Evolutionary conservation across 176 grass and related monocot genomes (phyloP).

Genomic region (Raddia distichophylla): DNA sequence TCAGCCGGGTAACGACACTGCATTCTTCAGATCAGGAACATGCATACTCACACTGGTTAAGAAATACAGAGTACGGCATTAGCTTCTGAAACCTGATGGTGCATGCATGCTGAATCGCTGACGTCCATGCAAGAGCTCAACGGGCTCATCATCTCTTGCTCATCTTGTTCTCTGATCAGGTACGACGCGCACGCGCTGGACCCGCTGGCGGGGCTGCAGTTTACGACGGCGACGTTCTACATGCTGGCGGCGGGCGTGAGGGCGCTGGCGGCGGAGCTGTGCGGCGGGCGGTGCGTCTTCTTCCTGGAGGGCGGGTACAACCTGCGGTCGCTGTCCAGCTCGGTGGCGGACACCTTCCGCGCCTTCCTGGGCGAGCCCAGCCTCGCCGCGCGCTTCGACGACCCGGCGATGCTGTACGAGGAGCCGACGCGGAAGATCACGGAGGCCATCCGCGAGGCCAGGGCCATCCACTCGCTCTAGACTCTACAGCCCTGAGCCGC

Average conservation of each 20-base stretch:
- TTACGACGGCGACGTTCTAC: slow-evolving; percentile 91
- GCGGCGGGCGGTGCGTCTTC: slow-evolving; percentile 83
- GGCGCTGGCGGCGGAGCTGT: slow-evolving; percentile 73
- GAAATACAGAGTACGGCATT: no score
- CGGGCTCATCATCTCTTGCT: not conserved
- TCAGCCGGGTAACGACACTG: slow-evolving; percentile 69
- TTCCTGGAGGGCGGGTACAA: slow-evolving; percentile 98
- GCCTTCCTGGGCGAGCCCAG: slow-evolving; percentile 81
- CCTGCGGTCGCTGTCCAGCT: slow-evolving; percentile 82
- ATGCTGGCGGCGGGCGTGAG: slow-evolving; percentile 76
- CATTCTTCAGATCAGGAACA: not conserved
- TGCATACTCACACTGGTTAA: not conserved
- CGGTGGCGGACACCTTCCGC: slow-evolving; percentile 71
- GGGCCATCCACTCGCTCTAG: slow-evolving; percentile 73
- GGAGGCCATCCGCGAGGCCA: slow-evolving; percentile 65
- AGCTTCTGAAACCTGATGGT: slow-evolving; percentile 18
- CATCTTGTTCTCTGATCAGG: slow-evolving; percentile 33
- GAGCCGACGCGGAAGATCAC: slow-evolving; percentile 76
- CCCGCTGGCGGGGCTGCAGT: slow-evolving; percentile 83
- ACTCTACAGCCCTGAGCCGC: no score
- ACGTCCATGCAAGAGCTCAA: not conserved
- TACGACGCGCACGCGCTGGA: slow-evolving; percentile 91
- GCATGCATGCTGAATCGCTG: not conserved
- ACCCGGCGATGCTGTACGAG: slow-evolving; percentile 81
- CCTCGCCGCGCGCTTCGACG: slow-evolving; percentile 68